Conservation (phyloP, 768 basidiomycete species). For the Tulasnella sp. region DNA sequence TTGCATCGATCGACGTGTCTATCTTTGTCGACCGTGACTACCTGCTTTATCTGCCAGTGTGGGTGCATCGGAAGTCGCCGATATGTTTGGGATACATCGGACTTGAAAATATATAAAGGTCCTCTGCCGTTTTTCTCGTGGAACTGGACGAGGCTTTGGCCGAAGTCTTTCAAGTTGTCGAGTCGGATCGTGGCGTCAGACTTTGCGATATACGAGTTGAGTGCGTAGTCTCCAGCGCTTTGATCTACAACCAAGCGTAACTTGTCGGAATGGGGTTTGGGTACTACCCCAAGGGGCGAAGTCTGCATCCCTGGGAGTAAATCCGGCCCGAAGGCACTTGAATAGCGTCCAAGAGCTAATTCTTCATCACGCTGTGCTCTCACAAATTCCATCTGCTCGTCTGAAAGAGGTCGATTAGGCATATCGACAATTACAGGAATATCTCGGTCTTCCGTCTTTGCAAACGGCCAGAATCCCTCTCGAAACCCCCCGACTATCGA, state of each 20-base stretch:
- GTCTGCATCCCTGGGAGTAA: slow-evolving; percentile 46
- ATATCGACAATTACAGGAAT: slow-evolving; percentile 34
- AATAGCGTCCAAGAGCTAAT: slow-evolving; percentile 30
- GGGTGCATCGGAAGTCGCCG: slow-evolving; percentile 39
- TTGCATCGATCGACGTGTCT: slow-evolving; percentile 37
- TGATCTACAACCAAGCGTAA: slow-evolving; percentile 43
- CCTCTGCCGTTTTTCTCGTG: slow-evolving; percentile 5
- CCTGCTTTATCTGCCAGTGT: slow-evolving; percentile 43
- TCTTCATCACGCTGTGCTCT: slow-evolving; percentile 33
- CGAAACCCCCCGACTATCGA: slow-evolving; percentile 37
- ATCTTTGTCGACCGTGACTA: slow-evolving; percentile 34
- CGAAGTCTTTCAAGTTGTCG: slow-evolving; percentile 39
- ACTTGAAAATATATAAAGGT: slow-evolving; percentile 35
- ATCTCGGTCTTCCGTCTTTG: slow-evolving; percentile 31
- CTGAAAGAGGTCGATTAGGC: slow-evolving; percentile 8
- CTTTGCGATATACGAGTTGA: slow-evolving; percentile 40
- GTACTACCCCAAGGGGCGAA: slow-evolving; percentile 41
- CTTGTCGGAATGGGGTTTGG: slow-evolving; percentile 38
- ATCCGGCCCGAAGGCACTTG: slow-evolving; percentile 36
- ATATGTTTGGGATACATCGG: slow-evolving; percentile 42
- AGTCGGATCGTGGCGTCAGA: slow-evolving; percentile 35
- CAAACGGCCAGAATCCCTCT: slow-evolving; percentile 48
- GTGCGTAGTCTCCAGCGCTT: slow-evolving; percentile 35
- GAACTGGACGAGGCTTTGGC: slow-evolving; percentile 26
- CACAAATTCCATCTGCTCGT: slow-evolving; percentile 33